Conservation (phyloP, 2,329 filamentous ascomycete genomes). For the Chlorencoelia australis region DNA sequence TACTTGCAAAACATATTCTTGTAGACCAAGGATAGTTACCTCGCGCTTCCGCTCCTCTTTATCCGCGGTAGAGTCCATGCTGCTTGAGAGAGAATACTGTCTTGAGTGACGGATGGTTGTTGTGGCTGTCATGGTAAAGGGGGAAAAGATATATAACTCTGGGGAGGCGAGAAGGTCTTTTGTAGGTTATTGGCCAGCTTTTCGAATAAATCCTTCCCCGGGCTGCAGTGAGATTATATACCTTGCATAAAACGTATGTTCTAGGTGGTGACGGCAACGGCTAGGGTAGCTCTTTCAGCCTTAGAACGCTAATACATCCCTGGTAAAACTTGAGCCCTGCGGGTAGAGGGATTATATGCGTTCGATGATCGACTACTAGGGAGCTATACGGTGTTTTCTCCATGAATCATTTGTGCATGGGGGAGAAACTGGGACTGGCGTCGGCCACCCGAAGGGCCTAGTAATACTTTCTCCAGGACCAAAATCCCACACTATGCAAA, state of each 20-base stretch:
- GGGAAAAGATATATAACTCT: conserved; percentile 7
- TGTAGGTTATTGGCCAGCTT: background rate
- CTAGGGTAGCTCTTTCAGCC: too few species aligned
- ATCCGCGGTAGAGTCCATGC: conserved; percentile 24
- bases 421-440: too few species aligned
- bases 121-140: conserved; percentile 14
- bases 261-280: too few species aligned
- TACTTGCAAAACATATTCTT: background rate
- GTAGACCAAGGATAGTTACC: conserved; percentile 14
- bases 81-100: conserved; percentile 18
- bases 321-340: too few species aligned
- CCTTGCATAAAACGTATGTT: too few species aligned
- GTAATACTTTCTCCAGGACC: too few species aligned
- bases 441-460: too few species aligned
- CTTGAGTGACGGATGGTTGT: conserved; percentile 15
- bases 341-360: too few species aligned
- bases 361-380: too few species aligned
- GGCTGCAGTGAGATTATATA: conserved; percentile 21
- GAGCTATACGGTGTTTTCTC: too few species aligned
- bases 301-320: conserved; percentile 14
- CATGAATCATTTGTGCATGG: too few species aligned
- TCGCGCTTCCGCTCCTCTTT: conserved; percentile 29
- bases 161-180: conserved; percentile 5
- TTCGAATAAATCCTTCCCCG: conserved; percentile 12
- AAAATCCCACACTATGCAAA: too few species aligned